phyloP scores from a whole-genome alignment of 441 rosid genomes.

The Lepidium campestre region DNA sequence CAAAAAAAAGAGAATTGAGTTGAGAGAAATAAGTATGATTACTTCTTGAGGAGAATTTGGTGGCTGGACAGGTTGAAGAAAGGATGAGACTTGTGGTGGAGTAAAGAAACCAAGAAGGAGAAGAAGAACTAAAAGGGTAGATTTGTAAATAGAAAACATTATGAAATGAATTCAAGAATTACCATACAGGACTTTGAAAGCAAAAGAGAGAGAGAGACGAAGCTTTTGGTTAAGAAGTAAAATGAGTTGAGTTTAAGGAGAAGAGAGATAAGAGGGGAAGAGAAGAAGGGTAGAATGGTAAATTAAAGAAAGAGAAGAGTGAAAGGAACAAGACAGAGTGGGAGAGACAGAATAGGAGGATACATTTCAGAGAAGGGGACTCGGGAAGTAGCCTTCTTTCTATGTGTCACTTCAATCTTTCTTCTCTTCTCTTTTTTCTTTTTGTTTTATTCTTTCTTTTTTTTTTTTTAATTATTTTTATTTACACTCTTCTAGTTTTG shows the following conservation, averaged over 20 bases:
- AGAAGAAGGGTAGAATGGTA: conserved; percentile 16
- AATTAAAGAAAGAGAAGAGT: background rate
- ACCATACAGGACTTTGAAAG: background rate
- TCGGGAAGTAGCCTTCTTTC: conserved; percentile 19
- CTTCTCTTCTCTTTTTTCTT: background rate
- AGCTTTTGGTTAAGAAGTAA: conserved; percentile 8
- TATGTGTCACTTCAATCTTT: conserved; percentile 22
- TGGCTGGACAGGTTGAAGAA: conserved; percentile 27
- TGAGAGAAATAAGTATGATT: conserved; percentile 6
- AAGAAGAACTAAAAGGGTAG: background rate
- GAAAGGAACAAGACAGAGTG: conserved; percentile 49
- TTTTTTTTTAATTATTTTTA: background rate
- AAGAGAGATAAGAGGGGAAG: background rate
- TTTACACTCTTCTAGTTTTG: conserved; percentile 10
- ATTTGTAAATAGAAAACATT: background rate
- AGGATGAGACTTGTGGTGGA: conserved; percentile 30
- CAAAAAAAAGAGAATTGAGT: background rate
- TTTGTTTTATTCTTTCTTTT: background rate
- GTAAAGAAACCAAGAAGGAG: conserved; percentile 19
- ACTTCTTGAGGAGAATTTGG: conserved; percentile 39
- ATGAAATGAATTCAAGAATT: background rate
- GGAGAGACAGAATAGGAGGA: conserved; percentile 37
- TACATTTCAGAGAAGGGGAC: conserved; percentile 29
- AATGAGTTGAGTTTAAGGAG: background rate
- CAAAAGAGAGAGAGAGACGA: background rate